Base-by-base conservation (phyloP, 169 alveolate species). In the Plasmodium vinckei region DNA sequence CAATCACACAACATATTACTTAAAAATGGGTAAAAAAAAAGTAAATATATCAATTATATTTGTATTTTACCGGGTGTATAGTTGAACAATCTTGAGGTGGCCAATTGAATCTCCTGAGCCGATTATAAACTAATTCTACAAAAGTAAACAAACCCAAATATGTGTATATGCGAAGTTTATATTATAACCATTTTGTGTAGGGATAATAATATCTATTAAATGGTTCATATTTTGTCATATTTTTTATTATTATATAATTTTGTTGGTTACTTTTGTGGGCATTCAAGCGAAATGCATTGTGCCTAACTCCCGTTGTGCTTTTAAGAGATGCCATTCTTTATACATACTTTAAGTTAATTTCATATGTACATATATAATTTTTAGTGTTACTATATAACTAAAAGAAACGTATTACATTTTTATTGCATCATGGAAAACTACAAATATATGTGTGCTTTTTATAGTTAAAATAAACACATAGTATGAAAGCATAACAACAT, bases 51-150 rank as follows among this genome's bases (percentile, higher is more conserved):
- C 42, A 63, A 63, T 12, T 33, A 33, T 59, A 73, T 73, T 73
- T 77, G 21, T 64, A 15, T 67, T 51, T 47, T 79, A 79, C 89
- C 25, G 89, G 89, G 23, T 79, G 89, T 79, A 79, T 79, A 15
- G 89, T 60, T 42, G 89, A 79, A 60, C 84, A 65, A 25, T 67
- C 89, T 60, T 65, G 56, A 54, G 89, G 89, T 46, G 89, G 89
- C 89, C 89, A 79, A 44, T 79, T 79, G 71, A 79, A 79, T 67
- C 89, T 65, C 56, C 72, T 64, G 65, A 79, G 53, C 13, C 89
- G 89, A 47, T 79, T 79, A 49, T 79, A 79, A 54, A 79, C 60
- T 33, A 79, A 27, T 60, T 67, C 89, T 79, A 19, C 64, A 54
- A 72, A 72, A 59, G 56, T 27, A 57, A n/a, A 42, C 3, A 59